Base-by-base conservation (phyloP, 257 asterid genomes). In the Linaria vulgaris region DNA sequence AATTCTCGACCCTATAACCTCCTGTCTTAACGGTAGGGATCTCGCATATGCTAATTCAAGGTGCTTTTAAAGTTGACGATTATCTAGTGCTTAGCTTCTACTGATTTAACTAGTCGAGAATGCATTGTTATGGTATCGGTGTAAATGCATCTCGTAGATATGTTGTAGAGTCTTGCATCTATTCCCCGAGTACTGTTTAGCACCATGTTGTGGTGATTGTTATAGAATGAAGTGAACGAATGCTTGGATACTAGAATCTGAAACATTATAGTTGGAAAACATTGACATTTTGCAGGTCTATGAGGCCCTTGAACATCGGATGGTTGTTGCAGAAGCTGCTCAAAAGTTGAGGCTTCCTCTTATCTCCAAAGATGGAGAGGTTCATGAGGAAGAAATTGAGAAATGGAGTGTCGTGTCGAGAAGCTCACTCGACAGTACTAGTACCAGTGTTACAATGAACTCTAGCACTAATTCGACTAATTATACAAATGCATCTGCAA, bases 311-410 rank as follows among this genome's bases (percentile, higher is more conserved):
- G 95, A 86, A 75, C 91, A 83, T 73, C 76, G 88, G 56, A 73
- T 86, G 83, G 79, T 72, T 66, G 87, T 86, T 61, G 91, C 88
- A 12, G 99, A 92, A 82, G 96, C 99, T 74, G 91, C 96, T 79
- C 99, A 89, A 74, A 87, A 82, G 63, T 79, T 92, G 79, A 80
- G 99, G 88, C 97, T 92, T 78, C 97, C 97, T 15, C 89, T 92
- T 30, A 85, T 92, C 72, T 87, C 97, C 64, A 84, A 85, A 79
- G 96, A 92, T 27, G 96, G 97, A 45, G 97, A 89, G 76, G 76
- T 92, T 75, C 91, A 87, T 9, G 95, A 87, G 83, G 99, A 89
- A 60, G 97, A 92, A 66, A 85, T 87, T 73, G 97, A 92, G 69
- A 92, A 87, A 74, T 85, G 82, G 95, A 90, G 97, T 78, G 57